Evolutionary conservation across 768 basidiomycete species (phyloP).

Genomic region (Leccinum boreale): DNA sequence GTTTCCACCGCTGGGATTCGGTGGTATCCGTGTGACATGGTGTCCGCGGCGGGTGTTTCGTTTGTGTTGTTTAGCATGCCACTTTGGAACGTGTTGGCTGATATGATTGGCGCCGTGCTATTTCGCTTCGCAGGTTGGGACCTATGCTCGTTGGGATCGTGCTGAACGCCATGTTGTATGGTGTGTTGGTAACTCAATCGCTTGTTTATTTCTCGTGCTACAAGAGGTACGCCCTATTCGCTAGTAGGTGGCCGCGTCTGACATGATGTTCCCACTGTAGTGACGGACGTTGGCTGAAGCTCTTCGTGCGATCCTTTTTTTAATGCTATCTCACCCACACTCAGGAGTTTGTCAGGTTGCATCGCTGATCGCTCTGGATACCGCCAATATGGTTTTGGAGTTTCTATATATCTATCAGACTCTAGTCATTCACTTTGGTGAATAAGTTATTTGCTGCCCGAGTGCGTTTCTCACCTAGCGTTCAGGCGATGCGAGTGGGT

Average conservation of each 20-base stretch:
- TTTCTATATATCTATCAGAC: slow-evolving; percentile 24
- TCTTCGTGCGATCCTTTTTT: slow-evolving; percentile 18
- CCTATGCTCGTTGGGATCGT: slow-evolving; percentile 35
- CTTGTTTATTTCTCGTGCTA: slow-evolving; percentile 31
- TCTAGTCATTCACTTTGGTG: slow-evolving; percentile 27
- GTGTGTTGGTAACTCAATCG: slow-evolving; percentile 33
- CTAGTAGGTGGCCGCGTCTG: neutral
- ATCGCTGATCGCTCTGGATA: slow-evolving; percentile 21
- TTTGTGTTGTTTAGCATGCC: slow-evolving; percentile 4
- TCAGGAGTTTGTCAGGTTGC: slow-evolving; percentile 15
- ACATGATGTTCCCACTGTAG: slow-evolving; percentile 4
- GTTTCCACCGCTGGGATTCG: slow-evolving; percentile 1
- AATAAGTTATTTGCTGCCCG: neutral
- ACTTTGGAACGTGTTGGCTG: neutral
- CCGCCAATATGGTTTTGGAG: slow-evolving; percentile 23
- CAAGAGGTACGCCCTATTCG: slow-evolving; percentile 18
- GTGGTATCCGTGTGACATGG: slow-evolving; percentile 15
- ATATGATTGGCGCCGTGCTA: neutral
- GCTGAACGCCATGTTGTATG: slow-evolving; percentile 35
- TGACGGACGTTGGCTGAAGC: slow-evolving; percentile 20
- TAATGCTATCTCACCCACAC: neutral
- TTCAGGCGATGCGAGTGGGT: slow-evolving; percentile 15
- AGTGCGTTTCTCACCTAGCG: neutral
- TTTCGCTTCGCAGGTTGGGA: slow-evolving; percentile 25
- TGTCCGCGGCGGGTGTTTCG: slow-evolving; percentile 21